Conservation (phyloP, 2,329 filamentous ascomycete genomes). For the Aspergillus sergii region DNA sequence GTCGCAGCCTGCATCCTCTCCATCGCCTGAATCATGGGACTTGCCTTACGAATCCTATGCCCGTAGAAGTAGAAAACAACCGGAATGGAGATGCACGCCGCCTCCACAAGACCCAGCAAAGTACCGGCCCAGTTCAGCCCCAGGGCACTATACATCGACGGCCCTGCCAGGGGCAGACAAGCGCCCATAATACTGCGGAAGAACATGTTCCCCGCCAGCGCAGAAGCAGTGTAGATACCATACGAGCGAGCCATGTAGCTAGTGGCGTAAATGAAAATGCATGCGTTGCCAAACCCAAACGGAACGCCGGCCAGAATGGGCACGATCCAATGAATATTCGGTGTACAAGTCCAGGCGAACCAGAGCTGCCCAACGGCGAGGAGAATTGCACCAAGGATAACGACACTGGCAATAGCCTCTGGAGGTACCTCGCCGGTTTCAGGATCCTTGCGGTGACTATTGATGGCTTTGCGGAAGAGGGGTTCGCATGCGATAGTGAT, state of each 20-base stretch:
- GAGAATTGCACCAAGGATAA: constrained; percentile 73
- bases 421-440: constrained; percentile 70
- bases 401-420: constrained; percentile 75
- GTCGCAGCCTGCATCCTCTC: background rate
- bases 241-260: constrained; percentile 79
- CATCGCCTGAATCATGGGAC: constrained; percentile 48
- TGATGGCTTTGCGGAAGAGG: constrained; percentile 72
- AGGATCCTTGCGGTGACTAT: constrained; percentile 71
- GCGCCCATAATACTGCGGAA: constrained; percentile 70
- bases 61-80: constrained; percentile 69
- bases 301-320: constrained; percentile 77
- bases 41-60: constrained; percentile 55
- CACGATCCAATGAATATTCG: constrained; percentile 75
- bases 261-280: constrained; percentile 75
- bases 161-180: constrained; percentile 70
- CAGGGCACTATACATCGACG: constrained; percentile 67
- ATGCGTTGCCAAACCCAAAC: constrained; percentile 73
- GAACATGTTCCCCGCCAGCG: constrained; percentile 75
- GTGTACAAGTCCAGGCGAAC: constrained; percentile 83
- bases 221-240: constrained; percentile 76
- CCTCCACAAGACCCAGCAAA: constrained; percentile 70
- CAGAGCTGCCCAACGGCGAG: constrained; percentile 75
- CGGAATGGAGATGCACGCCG: constrained; percentile 72
- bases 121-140: constrained; percentile 77
- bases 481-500: constrained; percentile 59